phyloP scores from a whole-genome alignment of 2,329 filamentous ascomycete species.

The Penicillium sp. region DNA sequence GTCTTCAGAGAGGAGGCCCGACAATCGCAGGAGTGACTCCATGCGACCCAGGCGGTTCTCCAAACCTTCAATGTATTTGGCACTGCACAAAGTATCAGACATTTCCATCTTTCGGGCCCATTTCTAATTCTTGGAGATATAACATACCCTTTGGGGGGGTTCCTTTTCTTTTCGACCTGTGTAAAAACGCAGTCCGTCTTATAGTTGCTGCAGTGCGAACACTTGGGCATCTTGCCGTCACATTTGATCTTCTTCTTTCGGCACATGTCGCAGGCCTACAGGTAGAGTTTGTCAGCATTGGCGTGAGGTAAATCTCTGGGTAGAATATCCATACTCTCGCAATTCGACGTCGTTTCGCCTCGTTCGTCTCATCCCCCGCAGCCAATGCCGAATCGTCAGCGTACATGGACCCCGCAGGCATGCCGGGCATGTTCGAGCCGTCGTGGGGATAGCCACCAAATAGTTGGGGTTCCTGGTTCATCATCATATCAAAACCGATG shows the following conservation, averaged over 20 bases:
- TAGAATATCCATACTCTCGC: constrained; percentile 67
- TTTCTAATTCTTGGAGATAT: not conserved
- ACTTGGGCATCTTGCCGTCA: constrained; percentile 92
- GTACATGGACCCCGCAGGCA: constrained; percentile 48
- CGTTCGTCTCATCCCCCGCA: constrained; percentile 63
- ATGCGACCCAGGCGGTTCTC: constrained; percentile 95
- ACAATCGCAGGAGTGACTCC: constrained; percentile 87
- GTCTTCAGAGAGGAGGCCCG: constrained; percentile 82
- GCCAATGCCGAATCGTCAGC: constrained; percentile 50
- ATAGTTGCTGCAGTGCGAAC: constrained; percentile 95
- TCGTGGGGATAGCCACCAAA: constrained; percentile 68
- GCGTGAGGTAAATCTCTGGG: not conserved
- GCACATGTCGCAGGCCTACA: constrained; percentile 91
- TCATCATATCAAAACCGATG: constrained; percentile 55
- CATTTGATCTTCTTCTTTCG: constrained; percentile 94
- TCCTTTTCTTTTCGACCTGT: constrained; percentile 97
- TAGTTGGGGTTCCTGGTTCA: constrained; percentile 69
- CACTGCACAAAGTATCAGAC: constrained; percentile 56
- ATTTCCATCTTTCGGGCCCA: too few species aligned
- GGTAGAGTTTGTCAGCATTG: constrained; percentile 8
- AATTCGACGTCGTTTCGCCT: constrained; percentile 87
- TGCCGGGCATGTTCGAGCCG: constrained; percentile 60
- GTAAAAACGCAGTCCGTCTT: constrained; percentile 98
- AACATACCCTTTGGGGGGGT: constrained; percentile 89
- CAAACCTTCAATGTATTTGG: constrained; percentile 96